phyloP scores from a whole-genome alignment of 257 asterid species.

The Solanum boliviense region DNA sequence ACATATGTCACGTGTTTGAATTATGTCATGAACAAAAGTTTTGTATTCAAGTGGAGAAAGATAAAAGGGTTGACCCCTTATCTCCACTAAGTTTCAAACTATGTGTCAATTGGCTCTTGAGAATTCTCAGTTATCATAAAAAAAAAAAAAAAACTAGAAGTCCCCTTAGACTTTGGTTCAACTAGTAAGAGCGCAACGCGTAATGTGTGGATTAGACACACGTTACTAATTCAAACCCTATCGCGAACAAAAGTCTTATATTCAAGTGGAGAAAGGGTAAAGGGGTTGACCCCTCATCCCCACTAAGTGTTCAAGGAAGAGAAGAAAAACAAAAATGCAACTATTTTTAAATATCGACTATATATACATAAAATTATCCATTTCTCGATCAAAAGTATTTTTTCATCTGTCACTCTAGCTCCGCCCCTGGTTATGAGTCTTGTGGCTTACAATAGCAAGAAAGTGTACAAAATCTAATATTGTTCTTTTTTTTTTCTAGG shows the following conservation, averaged over 20 bases:
- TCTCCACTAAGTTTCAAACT: not conserved
- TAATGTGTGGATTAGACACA: not conserved
- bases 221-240: not conserved
- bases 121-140: not conserved
- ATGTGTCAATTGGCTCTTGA: fast-evolving
- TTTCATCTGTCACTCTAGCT: not conserved
- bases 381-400: not conserved
- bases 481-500: constrained; percentile 14
- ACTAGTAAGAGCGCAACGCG: not conserved
- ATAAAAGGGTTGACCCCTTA: not conserved
- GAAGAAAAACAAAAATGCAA: not conserved
- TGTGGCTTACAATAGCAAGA: not conserved
- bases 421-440: not conserved
- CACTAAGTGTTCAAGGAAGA: not conserved
- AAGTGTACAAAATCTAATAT: not conserved
- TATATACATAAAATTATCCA: not conserved
- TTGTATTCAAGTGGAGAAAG: not conserved
- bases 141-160: not conserved
- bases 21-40: not conserved
- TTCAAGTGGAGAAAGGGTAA: not conserved
- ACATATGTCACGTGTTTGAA: not conserved
- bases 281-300: not conserved
- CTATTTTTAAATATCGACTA: not conserved
- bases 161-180: not conserved
- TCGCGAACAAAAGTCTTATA: not conserved